A percentile compares a stretch with the other conserved stretches of the same genome.
Evolutionary conservation across 495 filamentous ascomycete species (phyloP).

Genomic region (Friedmanniomyces endolithicus): DNA sequence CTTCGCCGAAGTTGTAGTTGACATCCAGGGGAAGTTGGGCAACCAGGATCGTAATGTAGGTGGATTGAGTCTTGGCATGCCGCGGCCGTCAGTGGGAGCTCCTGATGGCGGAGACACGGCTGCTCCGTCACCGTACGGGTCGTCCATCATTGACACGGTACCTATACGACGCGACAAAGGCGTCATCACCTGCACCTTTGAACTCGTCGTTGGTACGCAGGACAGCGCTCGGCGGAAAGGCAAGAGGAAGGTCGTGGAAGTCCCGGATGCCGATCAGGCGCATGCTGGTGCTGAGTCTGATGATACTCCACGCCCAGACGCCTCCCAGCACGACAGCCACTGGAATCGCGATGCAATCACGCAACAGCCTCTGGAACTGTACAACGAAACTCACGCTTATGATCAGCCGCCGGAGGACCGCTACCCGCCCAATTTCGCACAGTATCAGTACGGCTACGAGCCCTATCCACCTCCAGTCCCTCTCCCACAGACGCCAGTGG

Average conservation of each 20-base stretch:
- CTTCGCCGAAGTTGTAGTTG: conserved; percentile 80
- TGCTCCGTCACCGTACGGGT: conserved; percentile 45
- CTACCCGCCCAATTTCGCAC: not conserved
- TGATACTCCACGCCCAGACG: not conserved
- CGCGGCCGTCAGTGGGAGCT: conserved; percentile 12
- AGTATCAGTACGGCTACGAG: not conserved
- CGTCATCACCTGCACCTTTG: conserved; percentile 68
- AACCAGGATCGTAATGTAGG: conserved; percentile 52
- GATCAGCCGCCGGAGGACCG: not conserved
- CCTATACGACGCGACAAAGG: conserved; percentile 75
- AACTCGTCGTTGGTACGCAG: conserved; percentile 75
- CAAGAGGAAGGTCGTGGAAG: conserved; percentile 31
- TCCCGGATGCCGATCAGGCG: conserved; percentile 6
- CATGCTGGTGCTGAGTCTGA: conserved; percentile 17
- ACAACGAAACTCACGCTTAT: not conserved
- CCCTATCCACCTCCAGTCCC: conserved; percentile 7
- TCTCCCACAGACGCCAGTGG: conserved; percentile 13
- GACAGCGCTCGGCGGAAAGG: conserved; percentile 57
- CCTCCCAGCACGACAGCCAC: not conserved
- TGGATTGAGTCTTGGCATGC: conserved; percentile 31
- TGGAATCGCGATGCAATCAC: no score
- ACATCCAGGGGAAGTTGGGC: conserved; percentile 75
- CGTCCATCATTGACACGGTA: conserved; percentile 79
- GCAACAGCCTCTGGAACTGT: no score
- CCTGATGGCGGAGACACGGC: conserved; percentile 30